Evolutionary conservation across 2,329 filamentous ascomycete genomes (phyloP), one percentile per base, ranked within the genome.

Genomic region (Pseudogymnoascus destructans): DNA sequence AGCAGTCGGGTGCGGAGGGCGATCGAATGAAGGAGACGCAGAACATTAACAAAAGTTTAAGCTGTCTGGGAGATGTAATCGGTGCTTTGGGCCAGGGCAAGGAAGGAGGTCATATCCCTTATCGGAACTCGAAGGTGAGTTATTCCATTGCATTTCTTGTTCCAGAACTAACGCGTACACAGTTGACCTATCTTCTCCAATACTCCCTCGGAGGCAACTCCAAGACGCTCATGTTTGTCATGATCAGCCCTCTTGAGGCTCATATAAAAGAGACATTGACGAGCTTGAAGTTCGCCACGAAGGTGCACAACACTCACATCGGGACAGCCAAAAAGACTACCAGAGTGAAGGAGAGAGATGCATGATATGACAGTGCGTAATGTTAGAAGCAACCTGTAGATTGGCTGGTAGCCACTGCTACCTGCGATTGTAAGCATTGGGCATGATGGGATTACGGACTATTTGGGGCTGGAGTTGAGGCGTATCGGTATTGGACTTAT

Each of bases 161-260:
- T 15, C 8, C 4, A 1, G 30, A 23, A 36, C 63, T 67, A 66
- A 65, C 65, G 59, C 19, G 30, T 32, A 9, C 57, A 21, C 59
- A 86, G 80, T 79, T 98, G 63, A 98, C 93, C 7, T 95, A 96
- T 68, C 79, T 98, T 52, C 79, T 98, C 35, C 89, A 97, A 80
- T 95, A 93, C 69, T 95, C 89, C 2, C 77, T 98, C 6, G 92
- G 93, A 3, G 93, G 93, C 13, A 96, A 95, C 71, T 93, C 87
- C 65, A 95, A 96, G 74, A 98, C 93, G 0, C 84, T 98, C 66
- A 98, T 98, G 93, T 95, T 98, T 71, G 89, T 97, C 70, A 97
- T 97, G 91, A 87, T 95, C 59, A 93, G 87, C 65, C 93, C 93
- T 32, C 75, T 97, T 60, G 88, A 95, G 74, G 87, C 84, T 5